phyloP scores from a whole-genome alignment of 495 filamentous ascomycete genomes.

The Trichoderma reesei region DNA sequence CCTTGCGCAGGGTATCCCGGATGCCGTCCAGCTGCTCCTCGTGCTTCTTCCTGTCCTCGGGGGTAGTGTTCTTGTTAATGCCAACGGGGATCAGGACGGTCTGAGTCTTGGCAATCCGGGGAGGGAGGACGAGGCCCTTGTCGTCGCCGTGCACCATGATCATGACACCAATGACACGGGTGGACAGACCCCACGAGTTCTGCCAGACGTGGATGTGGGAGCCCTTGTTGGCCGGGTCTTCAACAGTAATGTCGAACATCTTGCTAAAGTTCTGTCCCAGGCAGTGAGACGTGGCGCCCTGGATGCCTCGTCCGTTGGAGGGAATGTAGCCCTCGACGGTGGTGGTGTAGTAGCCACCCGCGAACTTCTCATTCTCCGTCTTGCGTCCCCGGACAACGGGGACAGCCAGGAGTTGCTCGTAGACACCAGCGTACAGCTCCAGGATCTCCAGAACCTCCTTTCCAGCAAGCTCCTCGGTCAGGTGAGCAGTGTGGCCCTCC shows the following conservation, averaged over 20 bases:
- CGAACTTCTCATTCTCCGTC: constrained; percentile 93
- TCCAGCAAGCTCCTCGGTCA: constrained; percentile 65
- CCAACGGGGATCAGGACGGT: constrained; percentile 88
- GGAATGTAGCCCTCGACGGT: constrained; percentile 95
- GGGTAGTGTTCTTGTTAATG: constrained; percentile 71
- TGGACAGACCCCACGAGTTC: constrained; percentile 97
- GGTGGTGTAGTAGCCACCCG: constrained; percentile 89
- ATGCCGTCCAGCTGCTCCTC: constrained; percentile 62
- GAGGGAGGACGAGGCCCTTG: constrained; percentile 85
- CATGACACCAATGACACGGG: constrained; percentile 93
- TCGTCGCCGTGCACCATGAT: constrained; percentile 95
- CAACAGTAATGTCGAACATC: constrained; percentile 96
- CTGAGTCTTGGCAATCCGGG: constrained; percentile 75
- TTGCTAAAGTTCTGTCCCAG: constrained; percentile 95
- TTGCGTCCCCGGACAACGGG: constrained; percentile 87
- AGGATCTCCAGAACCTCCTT: constrained; percentile 86
- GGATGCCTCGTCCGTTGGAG: constrained; percentile 88
- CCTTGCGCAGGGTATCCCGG: constrained; percentile 50
- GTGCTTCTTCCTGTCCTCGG: constrained; percentile 64
- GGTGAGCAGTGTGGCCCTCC: constrained; percentile 92
- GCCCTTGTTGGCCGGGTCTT: constrained; percentile 76
- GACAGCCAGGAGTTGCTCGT: constrained; percentile 86
- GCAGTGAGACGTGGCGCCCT: constrained; percentile 88
- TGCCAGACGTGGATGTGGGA: constrained; percentile 86
- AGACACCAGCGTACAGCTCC: constrained; percentile 83